These are phyloP conservation scores for Clarireedia hainanense DNA, from an alignment of 2,329 filamentous ascomycete genomes.

Conservation along the genomic window DNA sequence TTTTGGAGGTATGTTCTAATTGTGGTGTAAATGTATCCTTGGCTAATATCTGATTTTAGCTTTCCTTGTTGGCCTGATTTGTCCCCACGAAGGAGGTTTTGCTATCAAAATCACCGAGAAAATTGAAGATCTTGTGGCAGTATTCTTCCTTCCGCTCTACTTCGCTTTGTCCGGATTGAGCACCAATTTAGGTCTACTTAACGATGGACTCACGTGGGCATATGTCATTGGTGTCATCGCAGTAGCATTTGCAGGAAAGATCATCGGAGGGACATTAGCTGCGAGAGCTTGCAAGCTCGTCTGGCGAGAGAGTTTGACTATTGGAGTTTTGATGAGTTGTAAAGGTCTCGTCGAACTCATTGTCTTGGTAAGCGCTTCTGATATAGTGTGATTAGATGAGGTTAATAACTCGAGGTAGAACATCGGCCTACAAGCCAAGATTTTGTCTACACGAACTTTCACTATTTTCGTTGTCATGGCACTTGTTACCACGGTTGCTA, in stretches of 20 bases:
- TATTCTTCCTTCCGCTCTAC: slow-evolving; percentile 81
- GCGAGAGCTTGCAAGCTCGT: slow-evolving; percentile 69
- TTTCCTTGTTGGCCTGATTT: slow-evolving; percentile 83
- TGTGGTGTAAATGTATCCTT: background rate
- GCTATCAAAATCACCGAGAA: slow-evolving; percentile 89
- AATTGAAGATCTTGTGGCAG: slow-evolving; percentile 82
- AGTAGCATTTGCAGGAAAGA: slow-evolving; percentile 79
- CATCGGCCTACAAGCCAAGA: slow-evolving; percentile 76
- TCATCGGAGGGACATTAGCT: slow-evolving; percentile 72
- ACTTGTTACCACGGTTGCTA: slow-evolving; percentile 74
- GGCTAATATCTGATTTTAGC: slow-evolving; percentile 34
- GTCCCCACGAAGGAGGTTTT: slow-evolving; percentile 83
- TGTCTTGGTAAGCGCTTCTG: slow-evolving; percentile 60
- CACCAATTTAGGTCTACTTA: slow-evolving; percentile 77
- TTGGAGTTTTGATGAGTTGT: slow-evolving; percentile 90
- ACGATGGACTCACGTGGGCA: slow-evolving; percentile 77
- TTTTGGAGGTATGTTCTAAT: slow-evolving; percentile 50
- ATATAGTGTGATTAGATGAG: background rate
- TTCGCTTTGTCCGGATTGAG: slow-evolving; percentile 87
- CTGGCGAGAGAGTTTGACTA: slow-evolving; percentile 84
- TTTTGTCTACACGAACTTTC: slow-evolving; percentile 73
- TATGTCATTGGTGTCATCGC: slow-evolving; percentile 80
- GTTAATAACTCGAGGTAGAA: slow-evolving; percentile 37
- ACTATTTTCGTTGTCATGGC: slow-evolving; percentile 96
- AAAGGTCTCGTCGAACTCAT: slow-evolving; percentile 94